phyloP scores from a whole-genome alignment of 75 land plant genomes.

The Cunninghamia lanceolata region DNA sequence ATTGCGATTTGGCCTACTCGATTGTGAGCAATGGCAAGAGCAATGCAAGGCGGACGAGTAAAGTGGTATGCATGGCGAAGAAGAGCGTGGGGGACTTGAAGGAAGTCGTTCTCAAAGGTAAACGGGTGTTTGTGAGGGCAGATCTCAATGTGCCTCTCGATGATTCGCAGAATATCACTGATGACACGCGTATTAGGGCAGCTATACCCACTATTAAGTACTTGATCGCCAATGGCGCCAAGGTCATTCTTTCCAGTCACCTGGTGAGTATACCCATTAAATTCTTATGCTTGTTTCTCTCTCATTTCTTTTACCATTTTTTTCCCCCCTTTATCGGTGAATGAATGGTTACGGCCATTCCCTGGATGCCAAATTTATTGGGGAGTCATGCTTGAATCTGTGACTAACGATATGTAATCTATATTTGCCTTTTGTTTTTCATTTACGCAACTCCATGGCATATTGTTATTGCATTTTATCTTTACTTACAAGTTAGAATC shows the following conservation, averaged over 20 bases:
- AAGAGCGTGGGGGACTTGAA: constrained; percentile 70
- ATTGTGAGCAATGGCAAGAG: background rate
- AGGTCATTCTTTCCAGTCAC: constrained; percentile 79
- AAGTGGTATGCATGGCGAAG: constrained; percentile 59
- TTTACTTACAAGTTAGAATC: background rate
- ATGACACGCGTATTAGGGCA: constrained; percentile 85
- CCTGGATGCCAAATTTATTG: background rate
- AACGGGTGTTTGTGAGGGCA: constrained; percentile 78
- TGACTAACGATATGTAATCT: background rate
- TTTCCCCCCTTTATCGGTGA: too few relatives aligned
- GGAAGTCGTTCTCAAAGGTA: constrained; percentile 76
- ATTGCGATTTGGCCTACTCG: background rate
- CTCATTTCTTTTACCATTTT: background rate
- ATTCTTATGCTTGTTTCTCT: background rate
- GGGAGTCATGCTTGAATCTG: background rate
- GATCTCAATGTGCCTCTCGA: constrained; percentile 92
- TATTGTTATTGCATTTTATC: background rate
- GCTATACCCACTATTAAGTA: constrained; percentile 90
- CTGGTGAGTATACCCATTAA: constrained; percentile 34
- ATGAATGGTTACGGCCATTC: too few relatives aligned
- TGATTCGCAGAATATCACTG: constrained; percentile 69
- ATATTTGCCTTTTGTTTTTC: background rate
- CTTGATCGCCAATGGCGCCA: constrained; percentile 66
- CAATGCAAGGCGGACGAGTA: constrained; percentile 15
- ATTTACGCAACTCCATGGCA: background rate